Evolutionary conservation across 148 eudicot species (phyloP), one percentile per base, ranked within the genome.

Genomic region (Fallopia convolvulus): DNA sequence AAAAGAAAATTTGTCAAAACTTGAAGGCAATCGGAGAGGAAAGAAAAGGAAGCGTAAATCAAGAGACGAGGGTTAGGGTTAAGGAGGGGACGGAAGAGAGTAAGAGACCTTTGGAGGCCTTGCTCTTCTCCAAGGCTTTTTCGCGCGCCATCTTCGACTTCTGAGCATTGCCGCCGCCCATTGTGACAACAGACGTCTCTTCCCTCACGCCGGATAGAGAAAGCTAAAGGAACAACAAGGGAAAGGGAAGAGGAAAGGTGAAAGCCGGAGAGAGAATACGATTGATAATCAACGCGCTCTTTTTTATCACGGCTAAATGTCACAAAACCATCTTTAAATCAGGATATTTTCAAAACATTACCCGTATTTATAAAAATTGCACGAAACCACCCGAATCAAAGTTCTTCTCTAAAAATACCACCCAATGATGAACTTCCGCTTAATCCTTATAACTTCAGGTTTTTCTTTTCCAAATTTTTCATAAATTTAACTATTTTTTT

Each of bases 101-200:
- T 8, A 49, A 10, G n/a, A 4, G 74, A 76, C 88, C 87, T 75
- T 87, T 89, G 8, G 71, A 3, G 40, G 81, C 85, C 74, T 83
- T 91, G 50, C 50, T 72, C 83, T 89, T 89, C 84, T 91, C 92
- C 81, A 85, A 3, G 75, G 86, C 82, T 85, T 61, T 89, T 76
- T 89, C 92, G 3, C 92, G 90, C 74, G 95, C 95, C 89, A 84
- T 91, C 85, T 87, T 91, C n/a, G 92, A 75, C 74, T 89, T 90
- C 84, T 89, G 92, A 11, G 81, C 92, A 77, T 89, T 89, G 74
- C 89, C 94, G 52, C 94, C 90, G 1, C 90, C 90, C 90, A 89
- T 89, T 2, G 66, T 26, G 33, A 60, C 66, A 21, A 10, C 66
- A 60, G 66, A 60, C 0, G 66, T 26, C 33, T 60, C 15, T 60